phyloP scores from a whole-genome alignment of 2,329 filamentous ascomycete species.

The Trichoderma atroviride region DNA sequence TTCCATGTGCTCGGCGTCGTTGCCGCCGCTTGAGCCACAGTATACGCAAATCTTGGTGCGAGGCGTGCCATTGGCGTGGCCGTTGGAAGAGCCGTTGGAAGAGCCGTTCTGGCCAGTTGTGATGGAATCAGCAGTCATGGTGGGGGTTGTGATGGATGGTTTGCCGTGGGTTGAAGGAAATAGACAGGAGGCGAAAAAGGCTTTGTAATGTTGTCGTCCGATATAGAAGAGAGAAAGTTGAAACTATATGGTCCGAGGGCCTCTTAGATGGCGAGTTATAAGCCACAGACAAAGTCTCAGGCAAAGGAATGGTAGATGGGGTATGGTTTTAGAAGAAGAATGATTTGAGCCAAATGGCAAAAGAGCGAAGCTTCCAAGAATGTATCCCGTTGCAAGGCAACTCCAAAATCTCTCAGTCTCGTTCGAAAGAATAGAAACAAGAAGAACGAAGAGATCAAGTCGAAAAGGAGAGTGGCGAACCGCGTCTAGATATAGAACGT shows the following conservation, averaged over 20 bases:
- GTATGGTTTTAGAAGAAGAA: background rate
- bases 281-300: background rate
- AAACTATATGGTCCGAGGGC: background rate
- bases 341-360: background rate
- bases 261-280: background rate
- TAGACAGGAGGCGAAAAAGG: background rate
- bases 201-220: background rate
- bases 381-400: background rate
- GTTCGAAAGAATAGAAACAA: background rate
- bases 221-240: background rate
- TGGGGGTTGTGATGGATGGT: conserved; percentile 3
- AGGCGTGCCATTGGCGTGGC: conserved; percentile 37
- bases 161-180: background rate
- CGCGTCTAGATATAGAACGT: conserved; percentile 5
- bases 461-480: conserved; percentile 5
- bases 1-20: conserved; percentile 72
- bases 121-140: conserved; percentile 37
- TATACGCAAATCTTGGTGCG: conserved; percentile 84
- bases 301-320: background rate
- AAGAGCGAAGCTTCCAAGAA: conserved; percentile 2
- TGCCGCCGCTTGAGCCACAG: conserved; percentile 81
- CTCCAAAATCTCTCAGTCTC: background rate
- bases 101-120: conserved; percentile 33
- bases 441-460: background rate
- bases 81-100: conserved; percentile 15